Evolutionary conservation across 78 protist species (phyloP), one percentile per base, ranked within the genome.

Genomic region (Dictyostelium capitatum): DNA sequence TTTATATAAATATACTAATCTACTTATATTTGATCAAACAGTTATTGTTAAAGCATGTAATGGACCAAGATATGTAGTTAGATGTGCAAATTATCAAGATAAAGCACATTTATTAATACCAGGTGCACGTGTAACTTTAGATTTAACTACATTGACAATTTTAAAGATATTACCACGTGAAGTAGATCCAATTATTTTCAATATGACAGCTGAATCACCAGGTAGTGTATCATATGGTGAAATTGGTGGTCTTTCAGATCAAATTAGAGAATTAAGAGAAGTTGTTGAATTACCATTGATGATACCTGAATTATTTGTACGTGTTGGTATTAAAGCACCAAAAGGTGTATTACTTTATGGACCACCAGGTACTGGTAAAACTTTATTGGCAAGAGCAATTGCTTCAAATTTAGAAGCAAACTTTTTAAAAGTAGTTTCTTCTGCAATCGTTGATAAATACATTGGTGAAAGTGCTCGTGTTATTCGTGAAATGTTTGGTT

Each of bases 21-120:
- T 3, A 2, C 43, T 2, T 3, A 37, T 8, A 8, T 19, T 23
- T 59, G 2, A 59, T 37, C 6, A 4, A 32, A 20, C 77, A 96
- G 98, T 95, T 92, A 99, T 99, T 78, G 99, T 99, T 85, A 98
- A 98, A 78, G 99, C 99, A 7, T 93, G 98, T 41, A 90, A 96
- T 95, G 99, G 99, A 17, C 99, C 99, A 20, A 97, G 99, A 20
- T 99, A 99, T 91, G 98, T 99, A 10, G 99, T 99, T 6, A 99
- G 99, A 15, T 97, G 98, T 87, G 50, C 96, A n/a, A 74, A 70
- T 30, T 95, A 93, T 78, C 89, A 98, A 50, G 97, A 97, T 69
- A 92, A 93, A 50, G 81, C 56, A 41, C 96, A 96, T 80, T 96
- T 99, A 43, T 87, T 87, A 43, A 81, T 53, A 62, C 92, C 98